Conservation (phyloP, 768 basidiomycete genomes). For the Kwoniella heveanensis region DNA sequence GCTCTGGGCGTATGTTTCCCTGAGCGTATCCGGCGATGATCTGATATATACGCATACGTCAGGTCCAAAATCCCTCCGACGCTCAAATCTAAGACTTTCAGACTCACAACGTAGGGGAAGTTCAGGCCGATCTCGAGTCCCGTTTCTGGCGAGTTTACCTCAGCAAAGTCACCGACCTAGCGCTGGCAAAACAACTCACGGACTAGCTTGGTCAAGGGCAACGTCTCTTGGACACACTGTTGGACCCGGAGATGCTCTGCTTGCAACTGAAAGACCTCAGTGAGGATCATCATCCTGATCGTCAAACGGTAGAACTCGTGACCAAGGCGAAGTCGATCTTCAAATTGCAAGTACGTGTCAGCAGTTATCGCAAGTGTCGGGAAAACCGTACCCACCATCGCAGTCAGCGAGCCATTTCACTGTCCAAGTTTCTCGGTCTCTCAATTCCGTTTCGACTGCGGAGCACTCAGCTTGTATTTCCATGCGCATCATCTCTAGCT, state of each 20-base stretch:
- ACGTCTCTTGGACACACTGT: background rate
- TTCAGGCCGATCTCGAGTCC: background rate
- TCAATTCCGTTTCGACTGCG: background rate
- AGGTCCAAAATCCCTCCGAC: background rate
- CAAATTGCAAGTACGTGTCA: background rate
- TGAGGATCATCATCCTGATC: background rate
- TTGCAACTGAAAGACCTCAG: background rate
- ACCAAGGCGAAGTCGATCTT: background rate
- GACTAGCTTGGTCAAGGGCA: background rate
- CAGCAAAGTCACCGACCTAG: background rate
- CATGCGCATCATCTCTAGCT: slow-evolving; percentile 5
- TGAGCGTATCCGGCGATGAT: background rate
- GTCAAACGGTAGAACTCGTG: background rate
- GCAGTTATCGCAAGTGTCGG: no score
- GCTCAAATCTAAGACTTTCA: no score
- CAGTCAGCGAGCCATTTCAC: background rate
- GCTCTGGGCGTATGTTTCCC: background rate
- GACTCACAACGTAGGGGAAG: background rate
- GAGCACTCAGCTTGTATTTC: background rate
- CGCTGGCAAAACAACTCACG: background rate
- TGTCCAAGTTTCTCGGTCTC: background rate
- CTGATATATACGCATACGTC: background rate
- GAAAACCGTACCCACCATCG: no score
- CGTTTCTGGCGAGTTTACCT: background rate
- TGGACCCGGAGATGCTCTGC: background rate